Base-by-base conservation (phyloP, 768 basidiomycete genomes). In the Leucocoprinus leucothites region DNA sequence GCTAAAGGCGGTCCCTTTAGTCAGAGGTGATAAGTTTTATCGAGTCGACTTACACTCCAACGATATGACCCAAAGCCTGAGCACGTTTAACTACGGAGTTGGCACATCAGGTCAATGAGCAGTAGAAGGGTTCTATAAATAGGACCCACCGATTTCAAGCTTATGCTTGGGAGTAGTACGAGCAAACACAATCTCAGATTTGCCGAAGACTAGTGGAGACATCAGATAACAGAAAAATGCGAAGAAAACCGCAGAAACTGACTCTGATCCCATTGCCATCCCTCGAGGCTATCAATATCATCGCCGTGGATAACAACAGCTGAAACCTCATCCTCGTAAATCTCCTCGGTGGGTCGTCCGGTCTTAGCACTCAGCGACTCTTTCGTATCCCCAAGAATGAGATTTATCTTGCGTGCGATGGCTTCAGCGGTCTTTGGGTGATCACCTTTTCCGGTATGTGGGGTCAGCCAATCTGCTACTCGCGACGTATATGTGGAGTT, bases 191-290 rank as follows among this genome's bases (percentile, higher is more conserved):
- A 88, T 85, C 65, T 87, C 86, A 40, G 81, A 73, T 62, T 86
- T 86, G 61, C 72, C 71, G 65, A 87, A 85, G 58, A 87, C 85
- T 87, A 51, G 2, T 0, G 50, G 28, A 34, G 42, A 26, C 21
- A n/a, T 57, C 57, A 40, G 48, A 45, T 31, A 57, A 35, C 7
- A 19, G 18, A 28, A 7, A 35, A 46, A 44, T 19, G 41, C 16
- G 11, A 31, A 35, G n/a, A 8, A 26, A 35, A n/a, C 42, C 21
- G 16, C 51, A 45, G 45, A 41, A 43, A 48, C 81, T 7, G 61
- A 85, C 84, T 87, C 63, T 84, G 79, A 69, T 87, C 85, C 85
- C 85, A 87, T 66, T 87, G 84, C 82, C 84, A 87, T 3, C 82
- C 84, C 63, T 86, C 82, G 14, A 87, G 66, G 6, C 67, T 65